Conservation (phyloP, 2,329 filamentous ascomycete genomes). For the Ophiostoma ulmi region DNA sequence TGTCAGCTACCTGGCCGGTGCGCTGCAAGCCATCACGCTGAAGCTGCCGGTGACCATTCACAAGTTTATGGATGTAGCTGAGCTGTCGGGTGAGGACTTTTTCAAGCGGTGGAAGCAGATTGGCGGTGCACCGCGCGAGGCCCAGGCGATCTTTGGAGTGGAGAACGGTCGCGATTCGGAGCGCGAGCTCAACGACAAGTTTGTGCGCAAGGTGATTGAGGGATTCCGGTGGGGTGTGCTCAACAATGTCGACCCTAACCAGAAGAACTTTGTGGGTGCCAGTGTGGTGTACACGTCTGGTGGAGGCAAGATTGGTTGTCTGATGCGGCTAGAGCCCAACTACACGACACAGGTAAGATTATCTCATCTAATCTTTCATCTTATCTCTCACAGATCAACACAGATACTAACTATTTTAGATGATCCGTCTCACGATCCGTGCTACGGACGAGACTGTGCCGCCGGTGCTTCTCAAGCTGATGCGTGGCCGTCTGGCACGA, state of each 20-base stretch:
- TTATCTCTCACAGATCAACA: not conserved
- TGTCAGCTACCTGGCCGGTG: conserved; percentile 89
- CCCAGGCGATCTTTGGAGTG: conserved; percentile 78
- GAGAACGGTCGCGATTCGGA: conserved; percentile 44
- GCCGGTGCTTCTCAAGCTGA: conserved; percentile 69
- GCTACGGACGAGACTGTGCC: conserved; percentile 91
- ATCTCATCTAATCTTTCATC: not conserved
- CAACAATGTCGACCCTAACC: conserved; percentile 81
- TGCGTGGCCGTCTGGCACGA: conserved; percentile 73
- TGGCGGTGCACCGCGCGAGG: conserved; percentile 78
- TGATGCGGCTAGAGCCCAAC: conserved; percentile 92
- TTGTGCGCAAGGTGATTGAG: conserved; percentile 67
- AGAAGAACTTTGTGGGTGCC: conserved; percentile 88
- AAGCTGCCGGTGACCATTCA: conserved; percentile 84
- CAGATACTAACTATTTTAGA: conserved; percentile 49
- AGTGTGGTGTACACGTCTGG: conserved; percentile 78
- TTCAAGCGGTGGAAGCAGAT: conserved; percentile 99
- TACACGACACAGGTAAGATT: conserved; percentile 53
- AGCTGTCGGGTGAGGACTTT: conserved; percentile 84
- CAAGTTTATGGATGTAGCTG: conserved; percentile 94
- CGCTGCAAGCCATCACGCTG: conserved; percentile 84
- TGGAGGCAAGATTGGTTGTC: conserved; percentile 86
- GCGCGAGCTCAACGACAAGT: conserved; percentile 62
- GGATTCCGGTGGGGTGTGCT: conserved; percentile 89
- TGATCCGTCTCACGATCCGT: conserved; percentile 89